Conservation (phyloP, 2,329 filamentous ascomycete species). For the Coniella lustricola region DNA sequence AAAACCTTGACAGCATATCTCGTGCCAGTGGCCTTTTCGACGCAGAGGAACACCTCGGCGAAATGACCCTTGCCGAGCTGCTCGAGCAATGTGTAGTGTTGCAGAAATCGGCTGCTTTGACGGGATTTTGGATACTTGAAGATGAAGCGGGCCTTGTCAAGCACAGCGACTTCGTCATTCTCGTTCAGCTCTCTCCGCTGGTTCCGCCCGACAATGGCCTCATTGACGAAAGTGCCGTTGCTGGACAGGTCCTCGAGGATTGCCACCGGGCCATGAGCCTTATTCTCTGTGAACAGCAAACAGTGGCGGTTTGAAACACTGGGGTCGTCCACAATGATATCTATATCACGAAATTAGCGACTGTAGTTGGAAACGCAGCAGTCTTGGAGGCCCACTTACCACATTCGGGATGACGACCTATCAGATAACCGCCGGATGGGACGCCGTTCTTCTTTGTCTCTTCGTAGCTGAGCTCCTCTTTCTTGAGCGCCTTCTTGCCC, state of each 20-base stretch:
- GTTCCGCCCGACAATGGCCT: constrained; percentile 83
- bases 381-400: constrained; percentile 47
- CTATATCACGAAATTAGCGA: constrained; percentile 30
- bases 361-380: background rate
- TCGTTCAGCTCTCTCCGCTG: constrained; percentile 83
- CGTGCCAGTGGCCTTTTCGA: constrained; percentile 75
- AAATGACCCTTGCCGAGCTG: constrained; percentile 94
- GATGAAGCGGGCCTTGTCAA: constrained; percentile 78
- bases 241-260: constrained; percentile 89
- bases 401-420: constrained; percentile 90
- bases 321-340: constrained; percentile 67
- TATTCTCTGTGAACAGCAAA: constrained; percentile 31
- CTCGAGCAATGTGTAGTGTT: constrained; percentile 78
- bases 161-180: constrained; percentile 81
- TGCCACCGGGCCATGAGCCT: constrained; percentile 46
- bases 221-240: constrained; percentile 95
- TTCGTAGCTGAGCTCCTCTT: constrained; percentile 56
- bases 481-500: constrained; percentile 39
- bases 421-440: constrained; percentile 76
- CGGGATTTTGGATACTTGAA: constrained; percentile 81
- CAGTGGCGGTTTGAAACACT: constrained; percentile 86
- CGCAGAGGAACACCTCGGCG: constrained; percentile 84
- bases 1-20: constrained; percentile 93
- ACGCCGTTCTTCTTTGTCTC: constrained; percentile 53
- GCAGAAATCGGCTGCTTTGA: constrained; percentile 69